phyloP scores from a whole-genome alignment of 2,329 filamentous ascomycete genomes.

The Epichloe sibirici region DNA sequence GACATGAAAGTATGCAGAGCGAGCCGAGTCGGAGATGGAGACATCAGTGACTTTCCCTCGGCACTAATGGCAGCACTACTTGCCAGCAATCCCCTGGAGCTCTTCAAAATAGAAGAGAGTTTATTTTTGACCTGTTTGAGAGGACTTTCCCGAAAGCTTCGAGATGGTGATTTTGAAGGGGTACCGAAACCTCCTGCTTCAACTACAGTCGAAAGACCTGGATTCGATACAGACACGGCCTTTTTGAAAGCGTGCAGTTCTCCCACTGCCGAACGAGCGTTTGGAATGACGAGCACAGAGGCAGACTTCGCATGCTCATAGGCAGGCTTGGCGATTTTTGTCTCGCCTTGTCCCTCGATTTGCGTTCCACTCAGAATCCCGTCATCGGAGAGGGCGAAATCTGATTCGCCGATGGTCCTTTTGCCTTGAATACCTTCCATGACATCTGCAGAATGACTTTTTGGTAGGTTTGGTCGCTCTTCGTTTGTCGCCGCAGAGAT shows the following conservation, averaged over 20 bases:
- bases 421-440: constrained; percentile 45
- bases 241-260: constrained; percentile 37
- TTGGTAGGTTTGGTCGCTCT: constrained; percentile 40
- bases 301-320: constrained; percentile 8
- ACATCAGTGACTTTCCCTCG: constrained; percentile 47
- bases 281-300: constrained; percentile 45
- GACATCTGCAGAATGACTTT: constrained; percentile 48
- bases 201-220: constrained; percentile 35
- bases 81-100: constrained; percentile 73
- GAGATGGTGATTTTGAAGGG: constrained; percentile 43
- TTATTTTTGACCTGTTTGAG: constrained; percentile 88
- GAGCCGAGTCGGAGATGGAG: constrained; percentile 37
- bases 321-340: constrained; percentile 5
- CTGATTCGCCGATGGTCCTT: constrained; percentile 33
- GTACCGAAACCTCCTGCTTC: constrained; percentile 31
- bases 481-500: constrained; percentile 14
- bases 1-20: constrained; percentile 33
- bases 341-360: not conserved
- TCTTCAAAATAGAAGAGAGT: constrained; percentile 80
- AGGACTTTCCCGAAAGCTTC: constrained; percentile 57
- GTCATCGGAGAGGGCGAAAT: constrained; percentile 13
- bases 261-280: constrained; percentile 8
- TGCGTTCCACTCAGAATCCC: not conserved
- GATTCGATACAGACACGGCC: constrained; percentile 47
- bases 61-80: constrained; percentile 57